A percentile compares a stretch with the other conserved stretches of the same genome.
These are phyloP conservation scores for Zygosaccharomyces rouxii DNA, from an alignment of 805 yeast genomes.

Conservation along the genomic window DNA sequence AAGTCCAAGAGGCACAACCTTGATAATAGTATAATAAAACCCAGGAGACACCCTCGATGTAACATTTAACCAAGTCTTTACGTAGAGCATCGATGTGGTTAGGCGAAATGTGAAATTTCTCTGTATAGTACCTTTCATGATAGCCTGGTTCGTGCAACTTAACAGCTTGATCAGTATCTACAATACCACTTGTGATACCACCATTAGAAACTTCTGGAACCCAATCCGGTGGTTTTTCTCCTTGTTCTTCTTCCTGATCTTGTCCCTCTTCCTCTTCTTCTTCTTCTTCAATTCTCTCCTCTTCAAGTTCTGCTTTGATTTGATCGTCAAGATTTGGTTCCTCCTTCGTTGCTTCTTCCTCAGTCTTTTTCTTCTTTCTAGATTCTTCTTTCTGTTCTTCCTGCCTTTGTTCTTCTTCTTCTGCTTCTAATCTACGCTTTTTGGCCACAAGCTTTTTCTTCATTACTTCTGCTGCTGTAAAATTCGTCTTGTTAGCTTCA, in stretches of 20 bases:
- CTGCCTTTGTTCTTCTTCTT: conserved; percentile 18
- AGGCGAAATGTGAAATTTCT: conserved; percentile 60
- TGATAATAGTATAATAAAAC: conserved; percentile 88
- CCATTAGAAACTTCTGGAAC: conserved; percentile 30
- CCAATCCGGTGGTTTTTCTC: conserved; percentile 22
- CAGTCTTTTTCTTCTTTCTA: conserved; percentile 17
- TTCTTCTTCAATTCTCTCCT: conserved; percentile 10
- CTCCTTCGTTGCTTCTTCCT: conserved; percentile 10
- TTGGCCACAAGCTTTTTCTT: conserved; percentile 35
- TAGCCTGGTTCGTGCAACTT: conserved; percentile 86
- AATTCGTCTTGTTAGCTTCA: conserved; percentile 38
- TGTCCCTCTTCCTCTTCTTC: conserved; percentile 19
- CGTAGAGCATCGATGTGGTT: conserved; percentile 52
- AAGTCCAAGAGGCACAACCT: conserved; percentile 97
- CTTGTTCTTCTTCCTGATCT: conserved; percentile 14
- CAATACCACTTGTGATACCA: conserved; percentile 33
- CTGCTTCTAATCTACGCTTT: conserved; percentile 27
- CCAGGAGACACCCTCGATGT: conserved; percentile 97
- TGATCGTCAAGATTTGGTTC: conserved; percentile 19
- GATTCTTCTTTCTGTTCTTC: conserved; percentile 12
- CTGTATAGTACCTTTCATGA: conserved; percentile 69
- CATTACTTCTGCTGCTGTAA: conserved; percentile 46
- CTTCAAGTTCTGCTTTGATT: conserved; percentile 24
- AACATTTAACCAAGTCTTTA: conserved; percentile 59
- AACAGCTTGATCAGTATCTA: conserved; percentile 49